phyloP scores from a whole-genome alignment of 2,329 filamentous ascomycete species.

The Thielaviopsis populi region DNA sequence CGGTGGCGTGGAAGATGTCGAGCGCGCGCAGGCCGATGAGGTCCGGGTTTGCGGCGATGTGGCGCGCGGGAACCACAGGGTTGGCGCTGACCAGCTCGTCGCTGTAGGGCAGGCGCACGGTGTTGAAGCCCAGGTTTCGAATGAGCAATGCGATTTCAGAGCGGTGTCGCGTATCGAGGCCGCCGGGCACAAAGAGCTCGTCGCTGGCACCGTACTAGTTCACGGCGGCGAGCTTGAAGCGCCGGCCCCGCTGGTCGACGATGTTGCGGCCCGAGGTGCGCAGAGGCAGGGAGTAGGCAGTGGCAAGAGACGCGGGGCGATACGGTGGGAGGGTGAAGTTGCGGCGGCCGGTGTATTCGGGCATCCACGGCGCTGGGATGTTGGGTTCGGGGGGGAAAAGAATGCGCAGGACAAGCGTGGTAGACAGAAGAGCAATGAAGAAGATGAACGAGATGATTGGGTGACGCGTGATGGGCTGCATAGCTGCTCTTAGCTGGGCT shows the following conservation, averaged over 20 bases:
- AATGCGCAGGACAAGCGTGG: constrained; percentile 9
- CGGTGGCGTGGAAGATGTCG: constrained; percentile 45
- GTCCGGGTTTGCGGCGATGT: constrained; percentile 45
- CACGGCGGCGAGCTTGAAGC: constrained; percentile 47
- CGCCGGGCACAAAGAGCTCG: constrained; percentile 48
- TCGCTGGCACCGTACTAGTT: constrained; percentile 62
- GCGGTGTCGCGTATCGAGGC: constrained; percentile 48
- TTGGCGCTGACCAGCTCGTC: constrained; percentile 52
- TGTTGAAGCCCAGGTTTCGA: constrained; percentile 50
- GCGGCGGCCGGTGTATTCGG: constrained; percentile 29
- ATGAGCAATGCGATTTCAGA: constrained; percentile 45
- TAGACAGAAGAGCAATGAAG: not conserved
- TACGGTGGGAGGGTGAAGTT: constrained; percentile 34
- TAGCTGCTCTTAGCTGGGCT: too few relatives aligned
- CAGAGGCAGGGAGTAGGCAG: constrained; percentile 40
- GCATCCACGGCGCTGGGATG: constrained; percentile 30
- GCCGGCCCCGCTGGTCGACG: constrained; percentile 39
- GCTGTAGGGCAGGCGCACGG: constrained; percentile 51
- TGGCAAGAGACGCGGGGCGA: constrained; percentile 28
- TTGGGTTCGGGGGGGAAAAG: constrained; percentile 11
- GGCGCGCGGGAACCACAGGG: constrained; percentile 30
- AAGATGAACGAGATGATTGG: constrained; percentile 8
- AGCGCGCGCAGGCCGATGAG: constrained; percentile 41
- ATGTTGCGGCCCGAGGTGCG: constrained; percentile 45
- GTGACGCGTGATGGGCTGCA: constrained; percentile 5